Conservation (phyloP, 768 basidiomycete species). For the Psilocybe subaeruginosa region DNA sequence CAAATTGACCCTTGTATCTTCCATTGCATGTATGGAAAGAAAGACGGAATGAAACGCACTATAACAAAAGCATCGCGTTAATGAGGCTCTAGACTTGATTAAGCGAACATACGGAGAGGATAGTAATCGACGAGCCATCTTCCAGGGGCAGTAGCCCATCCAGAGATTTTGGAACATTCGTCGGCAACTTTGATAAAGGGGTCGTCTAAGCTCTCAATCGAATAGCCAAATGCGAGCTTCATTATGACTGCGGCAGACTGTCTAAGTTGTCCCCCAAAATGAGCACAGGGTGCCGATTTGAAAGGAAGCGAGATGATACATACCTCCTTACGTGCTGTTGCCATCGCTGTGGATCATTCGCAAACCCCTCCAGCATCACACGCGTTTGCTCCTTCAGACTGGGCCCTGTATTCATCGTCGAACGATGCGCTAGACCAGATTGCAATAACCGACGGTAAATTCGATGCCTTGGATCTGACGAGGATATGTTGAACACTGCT, state of each 20-base stretch:
- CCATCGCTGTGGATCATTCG: conserved; percentile 31
- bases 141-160: conserved; percentile 41
- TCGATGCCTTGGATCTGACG: conserved; percentile 37
- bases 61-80: neutral
- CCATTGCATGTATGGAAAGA: conserved; percentile 51
- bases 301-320: neutral
- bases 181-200: conserved; percentile 41
- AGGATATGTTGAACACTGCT: conserved; percentile 47
- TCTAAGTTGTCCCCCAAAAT: conserved; percentile 22
- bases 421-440: conserved; percentile 36
- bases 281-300: neutral
- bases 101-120: conserved; percentile 35
- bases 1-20: conserved; percentile 47
- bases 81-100: neutral
- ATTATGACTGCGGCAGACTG: conserved; percentile 42
- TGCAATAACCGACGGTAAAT: conserved; percentile 45
- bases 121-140: conserved; percentile 47
- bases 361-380: conserved; percentile 36
- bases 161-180: conserved; percentile 41
- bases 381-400: conserved; percentile 38
- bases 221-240: conserved; percentile 47
- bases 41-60: conserved; percentile 55
- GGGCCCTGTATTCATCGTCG: conserved; percentile 35
- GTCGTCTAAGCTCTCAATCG: conserved; percentile 34
- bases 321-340: conserved; percentile 42